Evolutionary conservation across 345 rosid genomes (phyloP).

Genomic region (Dimocarpus longan): DNA sequence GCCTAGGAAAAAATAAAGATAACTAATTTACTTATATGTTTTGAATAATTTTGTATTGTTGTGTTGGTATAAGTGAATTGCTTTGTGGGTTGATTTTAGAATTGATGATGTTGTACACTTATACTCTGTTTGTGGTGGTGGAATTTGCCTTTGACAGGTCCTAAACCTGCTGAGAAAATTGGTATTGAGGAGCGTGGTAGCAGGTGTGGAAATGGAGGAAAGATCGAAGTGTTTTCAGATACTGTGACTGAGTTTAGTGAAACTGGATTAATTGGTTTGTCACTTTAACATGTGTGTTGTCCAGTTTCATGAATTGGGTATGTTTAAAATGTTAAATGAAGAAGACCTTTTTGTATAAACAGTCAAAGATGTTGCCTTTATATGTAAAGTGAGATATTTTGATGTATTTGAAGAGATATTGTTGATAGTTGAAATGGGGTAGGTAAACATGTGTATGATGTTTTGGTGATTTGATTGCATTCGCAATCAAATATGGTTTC

Average conservation of each 20-base stretch:
- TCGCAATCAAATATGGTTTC: too few species aligned
- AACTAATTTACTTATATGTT: too few species aligned
- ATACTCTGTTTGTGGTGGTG: slow-evolving; percentile 20
- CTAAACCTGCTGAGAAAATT: slow-evolving; percentile 33
- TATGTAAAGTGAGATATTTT: slow-evolving; percentile 5
- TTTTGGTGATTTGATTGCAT: too few species aligned
- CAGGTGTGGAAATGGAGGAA: slow-evolving; percentile 37
- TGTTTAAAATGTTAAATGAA: too few species aligned
- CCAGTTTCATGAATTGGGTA: too few species aligned
- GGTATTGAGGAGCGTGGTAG: slow-evolving; percentile 29
- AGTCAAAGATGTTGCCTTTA: background rate
- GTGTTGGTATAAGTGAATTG: background rate
- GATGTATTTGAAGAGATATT: background rate
- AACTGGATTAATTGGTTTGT: slow-evolving; percentile 9
- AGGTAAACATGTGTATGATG: too few species aligned
- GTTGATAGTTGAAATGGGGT: background rate
- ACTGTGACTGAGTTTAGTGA: slow-evolving; percentile 62
- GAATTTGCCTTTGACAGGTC: slow-evolving; percentile 37
- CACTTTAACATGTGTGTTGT: too few species aligned
- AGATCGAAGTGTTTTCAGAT: slow-evolving; percentile 51
- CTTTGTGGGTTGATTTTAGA: background rate
- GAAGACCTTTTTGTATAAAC: background rate
- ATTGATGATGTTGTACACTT: slow-evolving; percentile 1
- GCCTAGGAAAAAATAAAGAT: background rate
- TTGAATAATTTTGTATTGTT: background rate